Evolutionary conservation across 164 flowering plant species (phyloP), one percentile per base, ranked within the genome.

Genomic region (Magnolia kwangsiensis): DNA sequence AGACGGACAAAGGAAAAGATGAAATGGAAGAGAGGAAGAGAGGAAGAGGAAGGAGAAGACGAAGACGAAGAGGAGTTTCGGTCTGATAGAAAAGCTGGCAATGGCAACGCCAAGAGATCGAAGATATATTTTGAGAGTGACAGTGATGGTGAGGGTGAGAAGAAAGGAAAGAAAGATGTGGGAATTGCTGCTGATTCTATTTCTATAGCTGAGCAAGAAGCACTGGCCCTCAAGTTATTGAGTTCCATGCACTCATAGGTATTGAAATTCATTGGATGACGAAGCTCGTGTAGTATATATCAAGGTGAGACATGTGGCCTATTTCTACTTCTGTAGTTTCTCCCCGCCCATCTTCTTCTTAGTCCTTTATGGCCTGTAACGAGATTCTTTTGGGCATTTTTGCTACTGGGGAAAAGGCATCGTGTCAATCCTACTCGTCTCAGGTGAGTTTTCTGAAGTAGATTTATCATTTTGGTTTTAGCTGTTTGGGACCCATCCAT

Each of bases 141-240:
- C 24, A 76, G 74, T 74, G 91, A 89, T 24, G 80, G 82, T 63
- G 78, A 72, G 37, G 89, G 67, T 68, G 85, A 67, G 68, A 77
- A 74, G 61, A 76, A 50, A 61, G 77, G 13, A 71, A 69, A 73
- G 19, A 78, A 66, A 45, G 78, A 59, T 55, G 27, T 24, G n/a
- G 79, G 72, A 20, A 1, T 76, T 11, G 72, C 1, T 27, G 27
- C 81, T 23, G 87, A 86, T 55, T 68, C 87, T 21, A 75, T 91
- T 65, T 85, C 97, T 66, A 68, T 96, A 61, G 89, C 84, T 19
- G 95, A 94, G 74, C 99, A 92, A 80, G 99, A 96, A 81, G 94
- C 85, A 51, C 77, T 96, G 67, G 98, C 99, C 74, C 95, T 93
- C 7, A 91, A 90, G 79, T 77, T 95, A 70, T 80, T 95, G 80